Evolutionary conservation across 306 rosid genomes (phyloP), one percentile per base, ranked within the genome.

Genomic region (Ceratonia siliqua): DNA sequence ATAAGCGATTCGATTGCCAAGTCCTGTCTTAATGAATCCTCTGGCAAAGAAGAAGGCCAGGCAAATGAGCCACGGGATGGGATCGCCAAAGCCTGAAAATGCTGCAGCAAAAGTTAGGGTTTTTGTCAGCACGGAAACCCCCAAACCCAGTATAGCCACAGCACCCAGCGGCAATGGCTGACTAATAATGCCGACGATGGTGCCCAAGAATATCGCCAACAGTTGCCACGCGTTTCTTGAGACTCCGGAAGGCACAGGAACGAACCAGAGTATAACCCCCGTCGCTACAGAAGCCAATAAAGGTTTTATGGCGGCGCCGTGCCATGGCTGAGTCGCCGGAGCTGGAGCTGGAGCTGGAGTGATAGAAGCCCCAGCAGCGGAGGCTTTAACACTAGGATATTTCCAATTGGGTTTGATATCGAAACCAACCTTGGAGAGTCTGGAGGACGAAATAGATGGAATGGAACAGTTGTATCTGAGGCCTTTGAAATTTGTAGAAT

Each of bases 151-250:
- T 36, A 92, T 65, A 0, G 98, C 99, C 11, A 95, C 99, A 5
- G 99, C 97, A 35, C 97, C 99, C 8, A 95, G 96, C 1, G 98
- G 98, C 75, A 95, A 52, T 0, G 99, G 99, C 78, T 95, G 98
- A 1, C 97, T 87, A 53, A 95, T 95, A 68, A 95, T 95, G 1
- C 99, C 99, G 7, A 92, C 96, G 49, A 95, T 90, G 14, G 99
- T 95, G 28, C 93, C 98, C 0, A 95, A 73, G 88, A 95, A 95
- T 65, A 95, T 92, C 5, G 98, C 90, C 5, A 95, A 82, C 22
- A 95, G 73, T 57, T 95, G 97, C 99, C 99, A 95, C 2, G 99
- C 99, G 25, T 89, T 79, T 2, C 76, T 82, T 3, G 95, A 69
- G 32, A 92, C 98, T 1, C 99, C 98, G 0, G 83, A 54, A 0